These are phyloP conservation scores for Ichthyophonus hoferi DNA, from an alignment of 208 protist species.

Conservation along the genomic window DNA sequence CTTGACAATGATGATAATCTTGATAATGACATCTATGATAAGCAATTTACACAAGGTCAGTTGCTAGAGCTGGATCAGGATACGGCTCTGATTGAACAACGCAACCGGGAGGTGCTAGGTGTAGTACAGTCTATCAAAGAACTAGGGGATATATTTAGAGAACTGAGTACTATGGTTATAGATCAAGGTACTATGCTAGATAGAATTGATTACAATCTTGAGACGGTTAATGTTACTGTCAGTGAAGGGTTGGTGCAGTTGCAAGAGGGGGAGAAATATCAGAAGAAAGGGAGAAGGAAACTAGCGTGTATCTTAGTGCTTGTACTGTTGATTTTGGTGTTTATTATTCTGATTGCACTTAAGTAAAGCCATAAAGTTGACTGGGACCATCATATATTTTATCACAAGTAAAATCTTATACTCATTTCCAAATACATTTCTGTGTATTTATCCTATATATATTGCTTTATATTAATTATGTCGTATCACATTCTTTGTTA, in stretches of 20 bases:
- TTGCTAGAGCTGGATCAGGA: background rate
- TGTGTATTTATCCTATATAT: no score
- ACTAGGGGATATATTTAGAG: slow-evolving; percentile 19
- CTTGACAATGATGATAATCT: background rate
- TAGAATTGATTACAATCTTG: slow-evolving; percentile 34
- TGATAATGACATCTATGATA: background rate
- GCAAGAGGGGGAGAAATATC: slow-evolving; percentile 32
- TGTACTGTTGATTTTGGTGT: background rate
- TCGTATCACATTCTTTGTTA: no score
- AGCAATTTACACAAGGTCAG: slow-evolving; percentile 5
- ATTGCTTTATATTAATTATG: no score
- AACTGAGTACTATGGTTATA: slow-evolving; percentile 10
- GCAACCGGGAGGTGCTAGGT: background rate
- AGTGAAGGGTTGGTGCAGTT: background rate
- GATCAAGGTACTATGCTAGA: slow-evolving; percentile 32
- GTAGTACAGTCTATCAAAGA: slow-evolving; percentile 23
- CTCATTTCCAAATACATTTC: no score
- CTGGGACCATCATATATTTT: no score
- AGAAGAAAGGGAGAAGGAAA: slow-evolving; percentile 2
- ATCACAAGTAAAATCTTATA: no score
- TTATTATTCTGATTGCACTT: background rate
- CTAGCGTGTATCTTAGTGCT: slow-evolving; percentile 4
- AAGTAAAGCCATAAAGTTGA: no score
- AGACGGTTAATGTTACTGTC: background rate
- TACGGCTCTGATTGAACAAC: background rate